phyloP scores from a whole-genome alignment of 768 basidiomycete species.

The Dioszegia hungarica region DNA sequence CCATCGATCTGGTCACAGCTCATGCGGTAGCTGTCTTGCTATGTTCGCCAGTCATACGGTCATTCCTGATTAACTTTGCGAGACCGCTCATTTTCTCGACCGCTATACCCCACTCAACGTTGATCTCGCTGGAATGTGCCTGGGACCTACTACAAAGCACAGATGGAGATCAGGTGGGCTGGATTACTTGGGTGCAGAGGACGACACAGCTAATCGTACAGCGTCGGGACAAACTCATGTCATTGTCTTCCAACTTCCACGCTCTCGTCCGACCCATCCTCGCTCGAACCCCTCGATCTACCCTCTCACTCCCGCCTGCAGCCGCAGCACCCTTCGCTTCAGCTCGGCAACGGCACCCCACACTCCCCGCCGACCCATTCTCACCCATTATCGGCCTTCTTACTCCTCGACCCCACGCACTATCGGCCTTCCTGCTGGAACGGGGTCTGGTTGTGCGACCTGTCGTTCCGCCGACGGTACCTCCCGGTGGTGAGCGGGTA shows the following conservation, averaged over 20 bases:
- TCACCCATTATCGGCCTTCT: slow-evolving; percentile 83
- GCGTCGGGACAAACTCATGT: slow-evolving; percentile 19
- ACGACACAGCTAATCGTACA: slow-evolving; percentile 6
- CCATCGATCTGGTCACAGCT: neutral
- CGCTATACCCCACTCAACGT: slow-evolving; percentile 67
- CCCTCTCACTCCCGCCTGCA: slow-evolving; percentile 49
- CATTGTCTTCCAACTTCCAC: slow-evolving; percentile 50
- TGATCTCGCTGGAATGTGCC: slow-evolving; percentile 69
- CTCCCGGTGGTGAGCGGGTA: slow-evolving; percentile 76
- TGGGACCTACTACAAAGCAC: slow-evolving; percentile 73
- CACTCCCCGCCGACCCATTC: slow-evolving; percentile 50
- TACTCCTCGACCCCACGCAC: slow-evolving; percentile 67
- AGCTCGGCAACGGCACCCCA: neutral
- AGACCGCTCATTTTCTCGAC: slow-evolving; percentile 89
- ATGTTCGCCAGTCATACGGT: slow-evolving; percentile 64
- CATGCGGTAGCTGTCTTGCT: slow-evolving; percentile 65
- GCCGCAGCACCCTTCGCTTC: slow-evolving; percentile 16
- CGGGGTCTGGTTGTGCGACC: slow-evolving; percentile 50
- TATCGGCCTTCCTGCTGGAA: slow-evolving; percentile 61
- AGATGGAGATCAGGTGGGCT: slow-evolving; percentile 58
- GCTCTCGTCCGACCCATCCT: slow-evolving; percentile 15
- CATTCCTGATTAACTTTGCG: slow-evolving; percentile 88
- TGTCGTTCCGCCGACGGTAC: slow-evolving; percentile 84
- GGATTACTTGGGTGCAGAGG: too few species aligned
- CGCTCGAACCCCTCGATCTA: slow-evolving; percentile 23